A percentile compares a stretch with the other conserved stretches of the same genome.
Conservation (phyloP, 2,329 filamentous ascomycete genomes). For the Fusarium succisae region DNA sequence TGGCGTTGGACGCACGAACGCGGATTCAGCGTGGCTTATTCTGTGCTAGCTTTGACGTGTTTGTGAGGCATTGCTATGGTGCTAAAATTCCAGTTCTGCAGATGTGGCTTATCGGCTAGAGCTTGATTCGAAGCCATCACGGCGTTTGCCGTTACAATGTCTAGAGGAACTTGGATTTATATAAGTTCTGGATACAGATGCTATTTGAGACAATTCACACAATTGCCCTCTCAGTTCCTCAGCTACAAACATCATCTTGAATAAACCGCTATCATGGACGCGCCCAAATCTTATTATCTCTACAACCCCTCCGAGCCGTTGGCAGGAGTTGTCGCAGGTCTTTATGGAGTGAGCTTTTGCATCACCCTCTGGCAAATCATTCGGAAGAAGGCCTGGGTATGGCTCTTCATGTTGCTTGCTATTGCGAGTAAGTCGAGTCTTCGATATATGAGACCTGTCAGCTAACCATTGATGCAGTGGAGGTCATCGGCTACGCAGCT, state of each 20-base stretch:
- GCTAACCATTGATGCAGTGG: constrained; percentile 13
- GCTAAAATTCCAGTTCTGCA: background rate
- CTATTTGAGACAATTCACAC: background rate
- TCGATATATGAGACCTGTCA: rapidly evolving
- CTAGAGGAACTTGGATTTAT: background rate
- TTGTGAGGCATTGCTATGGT: background rate
- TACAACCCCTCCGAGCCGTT: constrained; percentile 29
- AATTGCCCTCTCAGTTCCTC: background rate
- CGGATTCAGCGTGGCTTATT: background rate
- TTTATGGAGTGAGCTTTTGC: constrained; percentile 29
- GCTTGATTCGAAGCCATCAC: background rate
- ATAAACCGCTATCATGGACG: background rate
- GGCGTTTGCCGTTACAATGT: background rate
- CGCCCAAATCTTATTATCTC: constrained; percentile 22
- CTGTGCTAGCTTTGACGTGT: background rate
- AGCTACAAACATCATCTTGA: background rate
- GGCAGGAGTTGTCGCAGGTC: constrained; percentile 30
- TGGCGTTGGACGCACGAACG: background rate
- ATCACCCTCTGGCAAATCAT: constrained; percentile 28
- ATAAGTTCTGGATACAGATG: background rate
- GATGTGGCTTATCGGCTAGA: background rate
- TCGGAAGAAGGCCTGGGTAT: constrained; percentile 32
- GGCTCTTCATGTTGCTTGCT: constrained; percentile 29
- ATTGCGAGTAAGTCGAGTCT: constrained; percentile 14
- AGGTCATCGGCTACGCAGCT: constrained; percentile 26